phyloP scores from a whole-genome alignment of 257 asterid genomes.

The Osmanthus fragrans region DNA sequence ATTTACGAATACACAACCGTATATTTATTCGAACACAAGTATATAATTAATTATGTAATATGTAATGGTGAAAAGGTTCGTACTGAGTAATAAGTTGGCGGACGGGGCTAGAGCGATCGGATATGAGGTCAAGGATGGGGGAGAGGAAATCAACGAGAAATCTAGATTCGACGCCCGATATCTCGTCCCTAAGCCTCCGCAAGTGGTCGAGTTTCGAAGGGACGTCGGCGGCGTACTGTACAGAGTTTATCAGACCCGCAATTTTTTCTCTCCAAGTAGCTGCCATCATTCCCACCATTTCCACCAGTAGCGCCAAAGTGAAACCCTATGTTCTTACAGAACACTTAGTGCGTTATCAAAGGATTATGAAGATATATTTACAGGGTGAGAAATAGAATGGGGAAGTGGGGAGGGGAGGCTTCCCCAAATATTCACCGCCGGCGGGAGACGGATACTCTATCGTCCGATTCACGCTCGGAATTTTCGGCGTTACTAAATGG shows the following conservation, averaged over 20 bases:
- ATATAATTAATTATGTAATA: background rate
- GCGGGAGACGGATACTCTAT: background rate
- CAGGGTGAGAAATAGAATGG: background rate
- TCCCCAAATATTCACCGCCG: background rate
- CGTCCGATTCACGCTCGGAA: background rate
- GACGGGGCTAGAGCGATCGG: slow-evolving; percentile 71
- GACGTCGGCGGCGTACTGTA: slow-evolving; percentile 48
- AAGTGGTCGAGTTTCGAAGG: slow-evolving; percentile 61
- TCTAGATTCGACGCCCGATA: slow-evolving; percentile 49
- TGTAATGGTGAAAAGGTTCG: slow-evolving; percentile 11
- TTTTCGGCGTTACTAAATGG: background rate
- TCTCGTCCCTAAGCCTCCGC: slow-evolving; percentile 60
- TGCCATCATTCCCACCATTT: slow-evolving; percentile 55
- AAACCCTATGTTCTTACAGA: background rate
- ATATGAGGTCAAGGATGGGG: slow-evolving; percentile 60
- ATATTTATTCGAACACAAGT: background rate
- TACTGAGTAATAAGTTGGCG: slow-evolving; percentile 77
- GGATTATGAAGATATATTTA: background rate
- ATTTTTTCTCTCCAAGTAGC: slow-evolving; percentile 53
- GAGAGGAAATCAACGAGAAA: slow-evolving; percentile 54
- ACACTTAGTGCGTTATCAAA: background rate
- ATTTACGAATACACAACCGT: background rate
- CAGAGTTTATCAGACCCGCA: slow-evolving; percentile 47
- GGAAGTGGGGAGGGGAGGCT: background rate
- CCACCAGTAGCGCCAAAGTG: slow-evolving; percentile 13